phyloP scores from a whole-genome alignment of 345 rosid species.

The Arabidopsis thaliana region DNA sequence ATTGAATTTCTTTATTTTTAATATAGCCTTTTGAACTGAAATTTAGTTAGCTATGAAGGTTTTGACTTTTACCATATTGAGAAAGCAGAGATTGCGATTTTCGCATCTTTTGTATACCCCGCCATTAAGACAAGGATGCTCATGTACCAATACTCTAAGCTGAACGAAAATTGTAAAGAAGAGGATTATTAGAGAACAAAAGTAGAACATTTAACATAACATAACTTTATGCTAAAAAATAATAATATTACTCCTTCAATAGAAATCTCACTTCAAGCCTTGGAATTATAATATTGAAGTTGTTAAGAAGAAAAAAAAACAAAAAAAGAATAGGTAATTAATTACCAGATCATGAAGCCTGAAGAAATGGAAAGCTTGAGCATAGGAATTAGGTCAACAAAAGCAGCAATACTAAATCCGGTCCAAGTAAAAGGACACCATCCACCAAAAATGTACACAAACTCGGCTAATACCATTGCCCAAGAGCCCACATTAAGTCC shows the following conservation, averaged over 20 bases:
- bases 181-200: neutral
- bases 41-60: neutral
- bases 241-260: neutral
- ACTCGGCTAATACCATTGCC: constrained; percentile 51
- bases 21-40: neutral
- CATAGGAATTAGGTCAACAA: constrained; percentile 55
- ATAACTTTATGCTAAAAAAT: neutral
- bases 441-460: constrained; percentile 62
- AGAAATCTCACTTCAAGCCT: neutral
- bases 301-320: neutral
- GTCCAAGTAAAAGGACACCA: constrained; percentile 77
- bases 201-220: neutral
- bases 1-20: neutral
- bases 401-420: constrained; percentile 60
- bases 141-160: constrained; percentile 67
- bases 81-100: constrained; percentile 57
- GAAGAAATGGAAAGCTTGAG: constrained; percentile 68
- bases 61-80: constrained; percentile 53
- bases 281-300: neutral
- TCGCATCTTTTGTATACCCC: constrained; percentile 60
- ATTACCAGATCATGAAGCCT: constrained; percentile 65
- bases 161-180: constrained; percentile 15
- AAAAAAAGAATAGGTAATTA: neutral
- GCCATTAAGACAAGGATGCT: constrained; percentile 58
- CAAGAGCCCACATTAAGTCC: constrained; percentile 54